Conservation (phyloP, 2,329 filamentous ascomycete species). For the Orbilia quercus region DNA sequence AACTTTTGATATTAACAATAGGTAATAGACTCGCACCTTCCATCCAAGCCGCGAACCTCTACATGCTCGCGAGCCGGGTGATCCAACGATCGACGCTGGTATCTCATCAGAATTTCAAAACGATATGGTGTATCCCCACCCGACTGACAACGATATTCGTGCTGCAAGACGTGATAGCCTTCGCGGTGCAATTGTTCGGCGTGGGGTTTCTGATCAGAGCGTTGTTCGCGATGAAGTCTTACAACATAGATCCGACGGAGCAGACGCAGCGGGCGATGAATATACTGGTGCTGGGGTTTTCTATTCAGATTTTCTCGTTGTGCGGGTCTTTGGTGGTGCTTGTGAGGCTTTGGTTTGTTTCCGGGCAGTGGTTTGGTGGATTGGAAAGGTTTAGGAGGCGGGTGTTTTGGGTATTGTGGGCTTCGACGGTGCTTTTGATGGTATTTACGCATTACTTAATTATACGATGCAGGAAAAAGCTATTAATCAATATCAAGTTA, state of each 20-base stretch:
- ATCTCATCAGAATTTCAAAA: slow-evolving; percentile 12
- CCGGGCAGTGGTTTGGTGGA: slow-evolving; percentile 1
- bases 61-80: slow-evolving; percentile 25
- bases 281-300: slow-evolving; percentile 28
- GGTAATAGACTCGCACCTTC: slow-evolving; percentile 17
- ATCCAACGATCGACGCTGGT: slow-evolving; percentile 16
- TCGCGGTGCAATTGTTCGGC: slow-evolving; percentile 24
- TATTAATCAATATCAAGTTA: neutral
- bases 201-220: slow-evolving; percentile 20
- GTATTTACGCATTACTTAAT: neutral
- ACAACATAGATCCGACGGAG: neutral
- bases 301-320: slow-evolving; percentile 17
- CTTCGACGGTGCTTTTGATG: slow-evolving; percentile 21
- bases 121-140: slow-evolving; percentile 6
- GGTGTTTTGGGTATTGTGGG: slow-evolving; percentile 21
- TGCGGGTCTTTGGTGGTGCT: slow-evolving; percentile 10
- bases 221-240: neutral
- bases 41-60: slow-evolving; percentile 29
- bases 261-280: slow-evolving; percentile 24
- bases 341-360: slow-evolving; percentile 17
- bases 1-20: neutral
- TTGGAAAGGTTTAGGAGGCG: slow-evolving; percentile 8
- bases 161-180: slow-evolving; percentile 13
- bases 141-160: slow-evolving; percentile 19
- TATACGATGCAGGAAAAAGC: neutral